Evolutionary conservation across 768 basidiomycete genomes (phyloP), one percentile per base, ranked within the genome.

Genomic region (Austroboletus festivus): DNA sequence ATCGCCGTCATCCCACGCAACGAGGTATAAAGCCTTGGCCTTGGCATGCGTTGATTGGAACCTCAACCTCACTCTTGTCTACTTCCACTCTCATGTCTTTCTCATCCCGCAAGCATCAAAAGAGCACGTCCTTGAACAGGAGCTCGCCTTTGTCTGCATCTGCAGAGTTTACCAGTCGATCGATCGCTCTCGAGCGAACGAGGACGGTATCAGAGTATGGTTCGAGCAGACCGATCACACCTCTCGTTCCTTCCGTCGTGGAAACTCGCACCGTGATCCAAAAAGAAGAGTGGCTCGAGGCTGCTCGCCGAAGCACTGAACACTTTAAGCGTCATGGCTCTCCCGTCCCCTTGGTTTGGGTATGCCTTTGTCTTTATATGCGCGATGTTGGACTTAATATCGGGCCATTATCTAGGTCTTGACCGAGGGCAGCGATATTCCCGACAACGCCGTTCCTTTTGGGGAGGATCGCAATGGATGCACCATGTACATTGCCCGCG

Each of bases 381-480:
- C 26, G 19, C 11, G 28, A 22, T 23, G 34, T 23, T 15, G 22
- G 34, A 12, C 33, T 7, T 13, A 5, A 5, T 5, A 9, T 35
- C n/a, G n/a, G 34, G 16, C 15, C 12, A 13, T n/a, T 15, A 5
- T 35, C 16, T n/a, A 67, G 65, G 56, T 67, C 33, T 38, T 67
- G 45, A 61, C 59, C 0, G 65, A 69, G 45, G 62, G 59, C 4
- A 67, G 47, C 35, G 39, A 51, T n/a, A 69, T 67, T n/a, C 65
- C 65, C 5, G 57, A 68, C 33, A 69, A 65, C n/a, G 65, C 65
- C 1, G 59, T 67, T 43, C 67, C 65, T 12, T 67, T 67, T 21
- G 63, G 64, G 13, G 58, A 67, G 51, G 65, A 67, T 39, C 59
- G 61, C 45, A 60, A 61, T 37, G 65, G 65, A 9, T 47, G 37